Evolutionary conservation across 805 yeast genomes (phyloP).

Genomic region (Lipomyces sp.): DNA sequence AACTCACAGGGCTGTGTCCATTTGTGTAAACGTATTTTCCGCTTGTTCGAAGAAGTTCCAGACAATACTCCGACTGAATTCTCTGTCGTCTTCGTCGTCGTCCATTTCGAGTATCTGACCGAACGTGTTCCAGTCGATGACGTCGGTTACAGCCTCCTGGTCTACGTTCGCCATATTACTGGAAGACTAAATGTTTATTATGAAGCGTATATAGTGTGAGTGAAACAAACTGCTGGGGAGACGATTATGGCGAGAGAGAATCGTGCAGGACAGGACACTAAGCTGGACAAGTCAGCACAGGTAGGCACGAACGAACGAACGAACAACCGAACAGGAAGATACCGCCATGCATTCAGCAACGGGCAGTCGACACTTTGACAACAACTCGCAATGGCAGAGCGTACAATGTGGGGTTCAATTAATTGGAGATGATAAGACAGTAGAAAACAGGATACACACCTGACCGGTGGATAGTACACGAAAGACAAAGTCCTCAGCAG

Average conservation of each 20-base stretch:
- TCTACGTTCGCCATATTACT: conserved; percentile 10
- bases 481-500: background rate
- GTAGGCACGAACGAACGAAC: too few species aligned
- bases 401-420: background rate
- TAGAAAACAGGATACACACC: background rate
- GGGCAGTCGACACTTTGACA: too few species aligned
- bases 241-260: background rate
- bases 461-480: background rate
- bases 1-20: conserved; percentile 58
- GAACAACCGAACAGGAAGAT: too few species aligned
- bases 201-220: conserved; percentile 7
- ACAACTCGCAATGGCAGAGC: background rate
- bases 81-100: conserved; percentile 72
- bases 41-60: conserved; percentile 91
- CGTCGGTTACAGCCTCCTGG: conserved; percentile 48
- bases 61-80: conserved; percentile 77
- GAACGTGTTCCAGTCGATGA: conserved; percentile 87
- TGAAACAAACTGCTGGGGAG: background rate
- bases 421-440: background rate
- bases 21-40: conserved; percentile 71
- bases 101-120: conserved; percentile 92
- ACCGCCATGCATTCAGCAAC: too few species aligned
- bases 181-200: background rate
- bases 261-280: too few species aligned
- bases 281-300: too few species aligned